Base-by-base conservation (phyloP, 2,329 filamentous ascomycete genomes). In the Phoma sp. region DNA sequence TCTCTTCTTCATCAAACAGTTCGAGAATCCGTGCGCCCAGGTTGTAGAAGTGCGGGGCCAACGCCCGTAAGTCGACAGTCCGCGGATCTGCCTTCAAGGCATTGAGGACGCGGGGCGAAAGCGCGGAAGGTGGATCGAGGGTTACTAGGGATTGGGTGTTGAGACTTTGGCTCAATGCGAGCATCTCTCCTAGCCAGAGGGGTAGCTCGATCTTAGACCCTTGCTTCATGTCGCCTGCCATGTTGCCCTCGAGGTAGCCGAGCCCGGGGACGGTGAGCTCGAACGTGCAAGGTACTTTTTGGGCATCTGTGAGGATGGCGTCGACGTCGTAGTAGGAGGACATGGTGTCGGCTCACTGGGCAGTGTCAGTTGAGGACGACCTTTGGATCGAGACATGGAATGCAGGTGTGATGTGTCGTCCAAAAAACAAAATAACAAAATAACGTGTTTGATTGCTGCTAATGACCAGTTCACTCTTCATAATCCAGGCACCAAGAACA, bases 251-350 rank as follows among this genome's bases (percentile, higher is more conserved):
- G 55, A 99, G 83, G 74, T 96, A 92, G 63, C 93, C 93, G 38
- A 98, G 85, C 51, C 90, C 87, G 17, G 92, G 89, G 26, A 96
- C 88, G 55, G 93, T 90, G 69, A 97, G 85, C 71, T 96, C 90
- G 77, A 98, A 97, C 45, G 90, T 96, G 80, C 93, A 96, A 33
- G 95, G 93, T 26, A 97, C 86, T 90, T 97, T 98, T 87, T 96
- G 91, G 42, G 90, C 87, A 74, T 95, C 91, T 9, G 91, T 95
- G 37, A 95, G 83, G 77, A 96, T 95, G 57, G 89, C 84, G 66
- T 93, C 88, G 53, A 93, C 85, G 73, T 92, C 88, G 80, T 95
- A 96, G 80, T 96, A 96, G 34, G 64, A 96, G 34, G 64, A 65
- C 78, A 80, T 80, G 14, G 14, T 59, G 39, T 25, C 20, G 28